phyloP scores from a whole-genome alignment of 2,329 filamentous ascomycete genomes.

The Cercospora zeina region DNA sequence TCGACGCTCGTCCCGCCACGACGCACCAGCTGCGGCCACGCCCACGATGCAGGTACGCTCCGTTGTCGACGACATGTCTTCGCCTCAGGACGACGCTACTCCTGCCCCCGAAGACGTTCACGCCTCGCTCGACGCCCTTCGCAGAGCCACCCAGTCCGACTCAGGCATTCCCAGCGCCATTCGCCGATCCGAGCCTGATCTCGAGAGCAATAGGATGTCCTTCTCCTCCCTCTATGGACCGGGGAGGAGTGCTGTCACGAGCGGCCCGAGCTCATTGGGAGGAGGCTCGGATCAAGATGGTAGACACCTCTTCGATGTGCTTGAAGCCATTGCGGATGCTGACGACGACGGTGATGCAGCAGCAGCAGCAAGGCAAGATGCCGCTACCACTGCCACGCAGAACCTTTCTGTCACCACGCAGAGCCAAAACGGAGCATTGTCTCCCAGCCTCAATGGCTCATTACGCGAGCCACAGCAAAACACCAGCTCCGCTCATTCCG shows the following conservation, averaged over 20 bases:
- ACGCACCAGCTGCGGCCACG: constrained; percentile 13
- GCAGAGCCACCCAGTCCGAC: constrained; percentile 23
- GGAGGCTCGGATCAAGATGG: constrained; percentile 51
- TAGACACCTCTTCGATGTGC: constrained; percentile 27
- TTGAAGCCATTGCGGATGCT: constrained; percentile 22
- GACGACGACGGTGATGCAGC: constrained; percentile 17
- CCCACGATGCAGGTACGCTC: not conserved
- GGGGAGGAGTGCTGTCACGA: constrained; percentile 53
- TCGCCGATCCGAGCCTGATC: constrained; percentile 35
- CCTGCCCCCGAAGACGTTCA: constrained; percentile 24
- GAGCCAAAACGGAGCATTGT: constrained; percentile 48
- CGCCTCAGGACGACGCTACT: constrained; percentile 8
- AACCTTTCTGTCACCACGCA: constrained; percentile 48
- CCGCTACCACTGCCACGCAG: constrained; percentile 48
- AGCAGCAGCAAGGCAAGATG: constrained; percentile 18
- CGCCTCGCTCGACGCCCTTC: constrained; percentile 20
- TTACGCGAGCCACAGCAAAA: constrained; percentile 41
- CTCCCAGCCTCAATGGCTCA: constrained; percentile 38
- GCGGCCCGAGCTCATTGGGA: constrained; percentile 48
- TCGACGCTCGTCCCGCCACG: constrained; percentile 25
- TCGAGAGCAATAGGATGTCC: constrained; percentile 65
- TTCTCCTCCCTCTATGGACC: constrained; percentile 72
- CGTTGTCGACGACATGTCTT: constrained; percentile 9
- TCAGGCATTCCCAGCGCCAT: constrained; percentile 26
- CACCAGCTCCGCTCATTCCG: constrained; percentile 53